Evolutionary conservation across 2,329 filamentous ascomycete species (phyloP), one percentile per base, ranked within the genome.

Genomic region (Diplodia mutila): DNA sequence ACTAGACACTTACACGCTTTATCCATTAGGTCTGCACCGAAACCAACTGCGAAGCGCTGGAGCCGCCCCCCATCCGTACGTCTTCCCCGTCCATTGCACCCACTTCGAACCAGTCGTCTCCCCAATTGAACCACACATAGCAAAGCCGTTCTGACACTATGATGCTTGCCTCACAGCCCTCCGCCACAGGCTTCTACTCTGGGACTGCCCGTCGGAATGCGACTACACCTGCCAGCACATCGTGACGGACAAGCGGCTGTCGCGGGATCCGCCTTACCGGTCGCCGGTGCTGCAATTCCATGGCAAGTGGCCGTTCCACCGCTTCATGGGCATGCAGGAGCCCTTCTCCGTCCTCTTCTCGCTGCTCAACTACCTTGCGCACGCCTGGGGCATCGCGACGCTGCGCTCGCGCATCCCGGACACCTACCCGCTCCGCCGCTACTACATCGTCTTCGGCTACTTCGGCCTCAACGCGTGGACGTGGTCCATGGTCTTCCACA

Each of bases 191-290:
- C 85, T 98, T 72, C 89, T 98, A 75, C 83, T 97, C 78, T 99
- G 95, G 95, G 89, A 89, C 77, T 99, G 95, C 82, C 87, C 91
- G 69, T 85, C 91, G 76, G 94, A 99, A 86, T 99, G 95, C 88
- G 94, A 99, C 84, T 97, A 99, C 83, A 90, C 92, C 69, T 99
- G 95, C 84, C 95, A 99, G 79, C 94, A 97, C 84, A 90, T 97
- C 78, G 85, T 96, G 69, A 98, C 95, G 67, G 81, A 87, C 73
- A 81, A 82, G 68, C 92, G 94, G 70, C 81, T 93, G 71, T 82
- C 86, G 29, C 83, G 86, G 70, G 86, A 88, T 69, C 86, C 87
- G 39, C 87, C 87, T 0, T 89, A 89, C 82, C 81, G 87, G 70
- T 79, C 88, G 34, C 86, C 89, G 12, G 80, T 97, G 61, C 90